Evolutionary conservation across 2,329 filamentous ascomycete species (phyloP).

Genomic region (Fusarium sp.): DNA sequence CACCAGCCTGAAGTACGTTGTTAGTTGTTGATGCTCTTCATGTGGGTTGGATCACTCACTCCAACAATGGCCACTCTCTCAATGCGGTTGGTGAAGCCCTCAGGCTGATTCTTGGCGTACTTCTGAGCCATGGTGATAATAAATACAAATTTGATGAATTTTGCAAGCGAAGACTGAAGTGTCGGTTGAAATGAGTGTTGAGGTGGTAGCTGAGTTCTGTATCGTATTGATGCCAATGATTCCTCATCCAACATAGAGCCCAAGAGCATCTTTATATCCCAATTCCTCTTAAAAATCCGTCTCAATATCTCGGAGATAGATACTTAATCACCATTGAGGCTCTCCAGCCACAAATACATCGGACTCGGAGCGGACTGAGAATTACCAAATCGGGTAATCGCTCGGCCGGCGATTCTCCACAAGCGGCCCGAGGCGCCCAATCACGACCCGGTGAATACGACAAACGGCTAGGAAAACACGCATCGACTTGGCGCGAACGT

Average conservation of each 20-base stretch:
- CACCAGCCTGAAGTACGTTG: constrained; percentile 52
- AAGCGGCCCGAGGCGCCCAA: neutral
- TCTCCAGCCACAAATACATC: neutral
- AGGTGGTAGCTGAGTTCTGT: neutral
- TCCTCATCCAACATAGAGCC: neutral
- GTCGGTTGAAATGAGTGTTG: neutral
- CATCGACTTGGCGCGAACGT: neutral
- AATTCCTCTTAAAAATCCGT: too few species aligned
- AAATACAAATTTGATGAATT: neutral
- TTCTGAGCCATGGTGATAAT: constrained; percentile 36
- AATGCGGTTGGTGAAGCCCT: constrained; percentile 55
- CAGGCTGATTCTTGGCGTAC: constrained; percentile 52
- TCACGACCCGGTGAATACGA: constrained; percentile 24
- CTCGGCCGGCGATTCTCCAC: neutral
- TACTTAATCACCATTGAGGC: constrained; percentile 9
- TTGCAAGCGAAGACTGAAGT: neutral
- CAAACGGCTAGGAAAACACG: constrained; percentile 8
- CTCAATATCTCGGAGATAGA: neutral
- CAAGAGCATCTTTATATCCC: neutral
- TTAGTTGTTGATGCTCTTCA: neutral
- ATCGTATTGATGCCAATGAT: neutral
- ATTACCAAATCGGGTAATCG: constrained; percentile 24
- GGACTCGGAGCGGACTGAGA: constrained; percentile 8
- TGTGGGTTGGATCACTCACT: constrained; percentile 49
- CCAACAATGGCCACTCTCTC: constrained; percentile 61